A percentile compares a stretch with the other conserved stretches of the same genome.
Evolutionary conservation across 805 yeast species (phyloP).

Genomic region (Candida ficus): DNA sequence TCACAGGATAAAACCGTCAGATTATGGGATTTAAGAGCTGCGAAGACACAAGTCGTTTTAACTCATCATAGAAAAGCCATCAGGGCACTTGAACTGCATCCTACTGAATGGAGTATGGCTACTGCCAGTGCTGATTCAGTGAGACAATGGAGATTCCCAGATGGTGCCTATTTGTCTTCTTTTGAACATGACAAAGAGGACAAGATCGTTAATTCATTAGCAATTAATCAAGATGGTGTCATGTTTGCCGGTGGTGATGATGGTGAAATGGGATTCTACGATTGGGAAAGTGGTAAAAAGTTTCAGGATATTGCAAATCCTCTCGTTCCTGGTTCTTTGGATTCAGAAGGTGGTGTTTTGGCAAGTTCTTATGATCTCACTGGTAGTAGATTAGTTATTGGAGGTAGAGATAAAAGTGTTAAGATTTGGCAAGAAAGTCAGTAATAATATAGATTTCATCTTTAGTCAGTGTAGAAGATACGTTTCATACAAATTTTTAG

Average conservation of each 20-base stretch:
- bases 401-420: conserved; percentile 86
- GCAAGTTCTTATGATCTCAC: conserved; percentile 72
- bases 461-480: too few relatives aligned
- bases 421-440: conserved; percentile 69
- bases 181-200: conserved; percentile 55
- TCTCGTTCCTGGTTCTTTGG: conserved; percentile 66
- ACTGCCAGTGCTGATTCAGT: conserved; percentile 80
- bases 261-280: conserved; percentile 73
- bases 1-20: conserved; percentile 82
- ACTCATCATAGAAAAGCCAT: conserved; percentile 86
- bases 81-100: conserved; percentile 65
- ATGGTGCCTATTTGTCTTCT: conserved; percentile 41
- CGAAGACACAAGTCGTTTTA: conserved; percentile 60
- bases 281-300: conserved; percentile 66
- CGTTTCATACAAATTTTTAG: too few relatives aligned
- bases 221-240: conserved; percentile 55
- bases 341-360: conserved; percentile 62
- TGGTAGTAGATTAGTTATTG: conserved; percentile 77
- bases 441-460: not conserved
- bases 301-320: conserved; percentile 50
- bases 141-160: conserved; percentile 79
- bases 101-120: conserved; percentile 65
- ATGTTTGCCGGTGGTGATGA: conserved; percentile 81
- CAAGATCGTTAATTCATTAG: conserved; percentile 60
- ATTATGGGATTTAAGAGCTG: conserved; percentile 88